These are phyloP conservation scores for Rosa chinensis DNA, from an alignment of 306 rosid genomes.

Conservation along the genomic window DNA sequence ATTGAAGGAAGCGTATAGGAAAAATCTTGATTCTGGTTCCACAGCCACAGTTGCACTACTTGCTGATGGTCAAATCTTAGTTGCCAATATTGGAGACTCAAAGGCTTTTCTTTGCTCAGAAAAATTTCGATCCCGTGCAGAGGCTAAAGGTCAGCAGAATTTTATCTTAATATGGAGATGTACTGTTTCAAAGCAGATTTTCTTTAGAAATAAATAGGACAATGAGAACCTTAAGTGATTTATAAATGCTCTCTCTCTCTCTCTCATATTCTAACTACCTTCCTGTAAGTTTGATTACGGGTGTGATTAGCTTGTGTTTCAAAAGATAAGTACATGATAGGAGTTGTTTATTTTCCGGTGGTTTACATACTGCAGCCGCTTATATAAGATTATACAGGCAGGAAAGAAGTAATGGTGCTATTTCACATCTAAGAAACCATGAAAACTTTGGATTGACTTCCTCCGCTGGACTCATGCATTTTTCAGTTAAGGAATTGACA, in stretches of 20 bases:
- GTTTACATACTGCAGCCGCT: slow-evolving; percentile 56
- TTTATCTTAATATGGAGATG: slow-evolving; percentile 13
- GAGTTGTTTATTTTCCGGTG: slow-evolving; percentile 30
- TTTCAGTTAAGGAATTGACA: slow-evolving; percentile 84
- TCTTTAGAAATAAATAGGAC: not conserved
- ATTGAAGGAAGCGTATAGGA: slow-evolving; percentile 81
- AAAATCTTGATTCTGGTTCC: slow-evolving; percentile 68
- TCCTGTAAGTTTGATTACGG: slow-evolving; percentile 9
- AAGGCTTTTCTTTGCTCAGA: slow-evolving; percentile 91
- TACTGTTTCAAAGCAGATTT: not conserved
- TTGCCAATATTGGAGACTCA: slow-evolving; percentile 95
- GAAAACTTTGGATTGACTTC: slow-evolving; percentile 53
- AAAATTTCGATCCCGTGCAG: slow-evolving; percentile 63
- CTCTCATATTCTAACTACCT: slow-evolving; percentile 9
- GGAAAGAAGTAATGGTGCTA: slow-evolving; percentile 54
- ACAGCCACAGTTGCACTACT: slow-evolving; percentile 74
- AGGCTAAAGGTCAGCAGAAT: slow-evolving; percentile 80
- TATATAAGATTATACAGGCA: slow-evolving; percentile 70
- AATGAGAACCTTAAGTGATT: not conserved
- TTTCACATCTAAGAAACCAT: slow-evolving; percentile 53
- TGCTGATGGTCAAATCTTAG: slow-evolving; percentile 86
- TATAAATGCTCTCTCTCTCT: not conserved
- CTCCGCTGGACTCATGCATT: slow-evolving; percentile 54
- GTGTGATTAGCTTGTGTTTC: slow-evolving; percentile 24
- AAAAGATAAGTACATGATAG: slow-evolving; percentile 17